Evolutionary conservation across 1,139 yeast species (phyloP), one percentile per base, ranked within the genome.

Genomic region (Trichomonascaceae sp.): DNA sequence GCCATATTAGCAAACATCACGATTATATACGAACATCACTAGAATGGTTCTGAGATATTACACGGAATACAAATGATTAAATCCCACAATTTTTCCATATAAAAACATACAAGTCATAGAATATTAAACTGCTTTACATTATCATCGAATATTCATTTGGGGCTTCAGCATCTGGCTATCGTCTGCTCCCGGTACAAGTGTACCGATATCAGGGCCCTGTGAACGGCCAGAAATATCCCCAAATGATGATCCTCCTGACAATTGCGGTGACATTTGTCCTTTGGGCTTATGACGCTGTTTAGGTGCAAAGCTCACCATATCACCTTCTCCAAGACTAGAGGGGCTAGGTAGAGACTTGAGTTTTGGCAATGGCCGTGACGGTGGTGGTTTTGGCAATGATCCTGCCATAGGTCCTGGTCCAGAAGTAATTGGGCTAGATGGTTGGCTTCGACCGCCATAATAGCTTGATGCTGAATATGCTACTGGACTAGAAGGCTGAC

Each of bases 281-380:
- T 39, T 6, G 12, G 50, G 43, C 57, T 58, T 54, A 50, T 55
- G 57, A 39, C 68, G 52, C 32, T 60, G 54, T 45, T 62, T 66
- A 15, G 70, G 70, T 13, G 71, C 70, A 54, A 59, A 69, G 39
- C 62, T 54, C 20, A 68, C 59, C 15, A 68, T 64, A 43, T 60
- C 68, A 15, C 54, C 57, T 39, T 64, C 70, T n/a, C 62, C 63
- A n/a, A 70, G 58, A 41, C 61, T 59, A 53, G 68, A 70, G 10
- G 73, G 72, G 2, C 65, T 64, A 5, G 72, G 70, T 43, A 70
- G 57, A 19, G 57, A 53, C 17, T 63, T 47, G 47, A 66, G 60
- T 46, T 62, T 60, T 10, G 64, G 61, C 41, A 65, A 56, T 4
- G 64, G 65, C 47, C 20, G 39, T 2, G 45, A 18, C 5, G 49